phyloP scores from a whole-genome alignment of 768 basidiomycete genomes.

The Phanerodontia chrysosporium region DNA sequence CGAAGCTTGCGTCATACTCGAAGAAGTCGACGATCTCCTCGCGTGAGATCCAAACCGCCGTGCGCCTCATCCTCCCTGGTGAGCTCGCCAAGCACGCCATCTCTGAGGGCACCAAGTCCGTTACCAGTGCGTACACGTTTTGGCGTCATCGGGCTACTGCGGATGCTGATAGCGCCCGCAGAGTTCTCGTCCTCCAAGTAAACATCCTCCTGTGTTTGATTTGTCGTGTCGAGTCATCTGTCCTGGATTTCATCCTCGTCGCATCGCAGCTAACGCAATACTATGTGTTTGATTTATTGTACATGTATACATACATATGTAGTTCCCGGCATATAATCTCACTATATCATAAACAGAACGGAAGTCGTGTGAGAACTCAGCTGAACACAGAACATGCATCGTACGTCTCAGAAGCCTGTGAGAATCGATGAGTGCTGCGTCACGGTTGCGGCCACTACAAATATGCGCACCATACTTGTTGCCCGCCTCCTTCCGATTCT shows the following conservation, averaged over 20 bases:
- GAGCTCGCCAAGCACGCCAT: constrained; percentile 87
- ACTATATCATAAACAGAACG: background rate
- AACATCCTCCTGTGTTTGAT: background rate
- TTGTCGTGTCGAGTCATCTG: constrained; percentile 8
- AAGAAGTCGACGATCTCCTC: constrained; percentile 92
- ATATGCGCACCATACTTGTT: constrained; percentile 77
- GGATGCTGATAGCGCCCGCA: constrained; percentile 17
- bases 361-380: background rate
- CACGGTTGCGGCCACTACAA: background rate
- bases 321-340: constrained; percentile 11
- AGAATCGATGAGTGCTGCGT: background rate
- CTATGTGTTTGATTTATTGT: constrained; percentile 14
- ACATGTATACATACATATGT: constrained; percentile 19
- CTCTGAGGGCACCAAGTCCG: constrained; percentile 77
- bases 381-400: background rate
- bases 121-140: constrained; percentile 48
- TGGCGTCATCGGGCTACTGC: background rate
- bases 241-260: constrained; percentile 1
- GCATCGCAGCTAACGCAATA: constrained; percentile 6
- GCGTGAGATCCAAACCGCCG: constrained; percentile 83
- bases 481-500: constrained; percentile 85
- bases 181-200: constrained; percentile 47
- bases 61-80: constrained; percentile 79
- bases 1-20: constrained; percentile 79
- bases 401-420: background rate